Evolutionary conservation across 768 basidiomycete genomes (phyloP).

Genomic region (Psilocybe subaeruginosa): DNA sequence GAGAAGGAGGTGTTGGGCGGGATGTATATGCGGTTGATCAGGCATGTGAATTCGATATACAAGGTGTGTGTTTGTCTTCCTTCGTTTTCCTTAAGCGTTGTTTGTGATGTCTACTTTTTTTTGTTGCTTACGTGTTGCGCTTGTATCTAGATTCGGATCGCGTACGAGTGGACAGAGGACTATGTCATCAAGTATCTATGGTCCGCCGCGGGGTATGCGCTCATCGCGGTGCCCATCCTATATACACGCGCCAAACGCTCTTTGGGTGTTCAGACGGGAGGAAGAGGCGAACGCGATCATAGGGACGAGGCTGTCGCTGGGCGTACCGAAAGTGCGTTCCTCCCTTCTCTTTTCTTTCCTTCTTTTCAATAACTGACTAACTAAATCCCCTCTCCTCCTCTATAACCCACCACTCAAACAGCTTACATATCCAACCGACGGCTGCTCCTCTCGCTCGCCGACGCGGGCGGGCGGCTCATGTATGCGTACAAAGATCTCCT

Average conservation of each 20-base stretch:
- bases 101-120: not conserved
- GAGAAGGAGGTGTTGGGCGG: conserved; percentile 82
- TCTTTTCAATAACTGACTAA: not conserved
- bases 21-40: conserved; percentile 81
- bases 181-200: conserved; percentile 96
- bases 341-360: not conserved
- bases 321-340: conserved; percentile 47
- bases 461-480: conserved; percentile 95
- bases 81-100: not conserved
- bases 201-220: conserved; percentile 89
- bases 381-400: not conserved
- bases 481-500: conserved; percentile 95
- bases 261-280: conserved; percentile 4
- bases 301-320: conserved; percentile 45
- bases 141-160: conserved; percentile 71
- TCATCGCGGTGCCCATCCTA: conserved; percentile 90
- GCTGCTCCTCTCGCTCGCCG: conserved; percentile 90
- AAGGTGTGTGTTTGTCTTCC: conserved; percentile 50
- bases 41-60: conserved; percentile 91
- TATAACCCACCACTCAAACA: conserved; percentile 11
- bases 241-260: conserved; percentile 60
- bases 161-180: conserved; percentile 96
- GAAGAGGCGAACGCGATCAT: conserved; percentile 1
- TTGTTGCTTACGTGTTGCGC: not conserved
- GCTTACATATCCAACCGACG: conserved; percentile 93